A percentile compares a stretch with the other conserved stretches of the same genome.
These are phyloP conservation scores for Colletotrichum sp. DNA, from an alignment of 2,329 filamentous ascomycete genomes.

Conservation along the genomic window DNA sequence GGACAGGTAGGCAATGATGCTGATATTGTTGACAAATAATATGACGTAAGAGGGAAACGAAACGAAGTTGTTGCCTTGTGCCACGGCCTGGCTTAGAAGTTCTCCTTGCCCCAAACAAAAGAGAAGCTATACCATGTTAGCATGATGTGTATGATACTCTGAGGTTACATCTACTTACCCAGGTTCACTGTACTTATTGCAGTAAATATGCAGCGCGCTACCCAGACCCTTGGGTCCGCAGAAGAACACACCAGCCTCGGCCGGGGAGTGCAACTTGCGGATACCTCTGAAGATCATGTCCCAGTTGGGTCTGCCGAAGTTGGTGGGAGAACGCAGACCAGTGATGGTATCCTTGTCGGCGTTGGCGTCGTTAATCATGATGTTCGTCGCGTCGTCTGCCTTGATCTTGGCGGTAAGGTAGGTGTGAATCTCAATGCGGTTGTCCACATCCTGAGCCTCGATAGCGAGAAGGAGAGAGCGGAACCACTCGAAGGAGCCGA, in stretches of 20 bases:
- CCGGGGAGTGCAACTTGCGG: conserved; percentile 76
- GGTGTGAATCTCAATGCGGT: conserved; percentile 87
- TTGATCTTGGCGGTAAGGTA: conserved; percentile 90
- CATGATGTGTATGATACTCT: not conserved
- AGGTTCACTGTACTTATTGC: conserved; percentile 87
- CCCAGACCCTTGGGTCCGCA: conserved; percentile 84
- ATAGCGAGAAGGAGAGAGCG: conserved; percentile 82
- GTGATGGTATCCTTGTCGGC: conserved; percentile 86
- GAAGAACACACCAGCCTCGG: conserved; percentile 82
- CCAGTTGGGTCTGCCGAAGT: conserved; percentile 88
- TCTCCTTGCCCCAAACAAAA: conserved; percentile 74
- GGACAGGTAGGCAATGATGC: conserved; percentile 1
- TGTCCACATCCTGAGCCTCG: conserved; percentile 83
- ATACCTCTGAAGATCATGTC: conserved; percentile 88
- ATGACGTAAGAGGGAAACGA: conserved; percentile 21
- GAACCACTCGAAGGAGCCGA: conserved; percentile 91
- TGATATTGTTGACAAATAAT: conserved; percentile 17
- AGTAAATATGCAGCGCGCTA: conserved; percentile 79
- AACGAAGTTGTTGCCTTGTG: conserved; percentile 14
- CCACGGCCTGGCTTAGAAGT: conserved; percentile 53
- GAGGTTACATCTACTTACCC: conserved; percentile 58
- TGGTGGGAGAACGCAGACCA: conserved; percentile 80
- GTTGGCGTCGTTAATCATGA: conserved; percentile 91
- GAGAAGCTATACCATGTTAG: conserved; percentile 53
- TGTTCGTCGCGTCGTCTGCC: conserved; percentile 84